Percentiles rank a stretch among this genome's conserved stretches.
These are phyloP conservation scores for Cyberlindnera xishuangbannaensis DNA, from an alignment of 805 yeast species.

Conservation along the genomic window DNA sequence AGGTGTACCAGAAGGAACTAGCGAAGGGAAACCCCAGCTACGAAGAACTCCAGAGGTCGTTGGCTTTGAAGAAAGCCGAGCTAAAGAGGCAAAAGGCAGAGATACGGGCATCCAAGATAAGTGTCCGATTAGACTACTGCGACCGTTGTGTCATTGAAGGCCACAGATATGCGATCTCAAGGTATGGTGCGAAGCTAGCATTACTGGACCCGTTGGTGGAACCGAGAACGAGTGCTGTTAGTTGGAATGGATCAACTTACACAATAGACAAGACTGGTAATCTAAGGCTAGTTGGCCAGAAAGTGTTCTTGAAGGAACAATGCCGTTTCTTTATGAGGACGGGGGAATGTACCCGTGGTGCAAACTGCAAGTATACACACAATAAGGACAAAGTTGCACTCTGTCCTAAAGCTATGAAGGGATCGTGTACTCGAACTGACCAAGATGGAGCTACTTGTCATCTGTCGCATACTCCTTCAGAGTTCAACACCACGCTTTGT, in stretches of 20 bases:
- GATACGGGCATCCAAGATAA: constrained; percentile 25
- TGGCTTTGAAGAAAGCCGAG: constrained; percentile 9
- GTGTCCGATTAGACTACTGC: constrained; percentile 34
- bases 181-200: constrained; percentile 35
- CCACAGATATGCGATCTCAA: constrained; percentile 37
- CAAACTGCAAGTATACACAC: constrained; percentile 50
- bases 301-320: constrained; percentile 23
- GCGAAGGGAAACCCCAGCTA: constrained; percentile 17
- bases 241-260: constrained; percentile 31
- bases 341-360: constrained; percentile 42
- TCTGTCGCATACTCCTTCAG: constrained; percentile 50
- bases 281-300: constrained; percentile 18
- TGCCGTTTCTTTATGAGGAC: constrained; percentile 25
- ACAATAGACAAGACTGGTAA: constrained; percentile 26
- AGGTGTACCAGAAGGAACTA: constrained; percentile 30
- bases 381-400: constrained; percentile 43
- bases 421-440: constrained; percentile 33
- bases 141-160: constrained; percentile 41
- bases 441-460: constrained; percentile 37
- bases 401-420: constrained; percentile 45
- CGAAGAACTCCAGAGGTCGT: constrained; percentile 15
- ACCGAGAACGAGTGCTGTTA: constrained; percentile 14
- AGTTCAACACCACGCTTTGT: constrained; percentile 59
- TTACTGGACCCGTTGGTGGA: constrained; percentile 28
- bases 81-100: constrained; percentile 18